Conservation (phyloP, 768 basidiomycete genomes). For the Scleroderma citrinum region DNA sequence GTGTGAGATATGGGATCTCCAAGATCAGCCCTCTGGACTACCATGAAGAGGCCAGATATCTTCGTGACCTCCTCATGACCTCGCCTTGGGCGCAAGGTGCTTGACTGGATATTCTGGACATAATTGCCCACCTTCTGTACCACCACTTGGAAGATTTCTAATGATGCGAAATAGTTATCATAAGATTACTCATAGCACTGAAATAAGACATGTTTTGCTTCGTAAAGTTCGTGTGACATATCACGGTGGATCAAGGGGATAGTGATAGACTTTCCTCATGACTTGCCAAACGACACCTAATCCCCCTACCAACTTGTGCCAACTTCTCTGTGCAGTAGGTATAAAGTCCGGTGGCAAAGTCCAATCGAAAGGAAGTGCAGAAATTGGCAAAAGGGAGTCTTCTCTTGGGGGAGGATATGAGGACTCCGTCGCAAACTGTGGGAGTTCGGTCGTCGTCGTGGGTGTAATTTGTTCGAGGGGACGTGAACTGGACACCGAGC, state of each 20-base stretch:
- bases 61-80: slow-evolving; percentile 52
- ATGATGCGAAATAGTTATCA: slow-evolving; percentile 10
- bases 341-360: slow-evolving; percentile 21
- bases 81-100: slow-evolving; percentile 45
- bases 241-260: slow-evolving; percentile 30
- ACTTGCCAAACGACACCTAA: slow-evolving; percentile 25
- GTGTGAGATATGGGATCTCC: slow-evolving; percentile 79
- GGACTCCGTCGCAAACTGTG: slow-evolving; percentile 12
- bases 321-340: slow-evolving; percentile 16
- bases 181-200: background rate
- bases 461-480: slow-evolving; percentile 10
- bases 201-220: background rate
- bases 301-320: slow-evolving; percentile 23
- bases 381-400: slow-evolving; percentile 15
- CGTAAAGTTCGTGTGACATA: background rate
- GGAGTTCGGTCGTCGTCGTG: background rate
- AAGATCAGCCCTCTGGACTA: slow-evolving; percentile 64
- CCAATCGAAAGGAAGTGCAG: slow-evolving; percentile 25
- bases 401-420: slow-evolving; percentile 8
- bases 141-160: background rate
- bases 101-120: background rate
- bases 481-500: slow-evolving; percentile 1
- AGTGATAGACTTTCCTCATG: slow-evolving; percentile 28
- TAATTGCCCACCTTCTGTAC: background rate
- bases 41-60: slow-evolving; percentile 52